These are phyloP conservation scores for Gloeophyllum trabeum DNA, from an alignment of 768 basidiomycete genomes.

Conservation along the genomic window DNA sequence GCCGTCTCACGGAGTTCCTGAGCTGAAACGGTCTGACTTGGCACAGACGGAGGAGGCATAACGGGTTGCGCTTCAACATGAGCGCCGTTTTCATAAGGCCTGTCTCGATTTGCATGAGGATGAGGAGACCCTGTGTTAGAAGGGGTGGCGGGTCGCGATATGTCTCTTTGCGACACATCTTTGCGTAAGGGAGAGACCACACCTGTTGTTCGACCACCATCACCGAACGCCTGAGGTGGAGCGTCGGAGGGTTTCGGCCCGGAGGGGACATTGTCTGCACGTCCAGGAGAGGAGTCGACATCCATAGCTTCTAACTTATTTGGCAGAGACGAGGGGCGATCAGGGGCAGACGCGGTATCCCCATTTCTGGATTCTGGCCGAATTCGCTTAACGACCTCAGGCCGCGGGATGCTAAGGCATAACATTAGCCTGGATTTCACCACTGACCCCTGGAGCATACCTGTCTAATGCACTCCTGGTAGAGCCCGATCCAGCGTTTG, in stretches of 20 bases:
- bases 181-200: slow-evolving; percentile 3
- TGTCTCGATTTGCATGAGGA: too few relatives aligned
- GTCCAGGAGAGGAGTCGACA: too few relatives aligned
- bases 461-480: slow-evolving; percentile 60
- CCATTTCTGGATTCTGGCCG: slow-evolving; percentile 22
- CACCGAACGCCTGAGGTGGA: not conserved
- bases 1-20: slow-evolving; percentile 77
- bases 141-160: slow-evolving; percentile 12
- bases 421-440: slow-evolving; percentile 5
- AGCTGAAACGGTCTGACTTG: slow-evolving; percentile 69
- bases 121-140: slow-evolving; percentile 4
- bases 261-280: too few relatives aligned
- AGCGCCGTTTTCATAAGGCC: too few relatives aligned
- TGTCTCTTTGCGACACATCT: slow-evolving; percentile 5
- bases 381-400: slow-evolving; percentile 67
- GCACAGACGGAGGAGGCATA: slow-evolving; percentile 72
- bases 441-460: slow-evolving; percentile 22
- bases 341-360: slow-evolving; percentile 22
- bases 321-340: slow-evolving; percentile 14
- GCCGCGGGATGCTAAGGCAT: slow-evolving; percentile 52
- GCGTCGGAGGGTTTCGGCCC: not conserved
- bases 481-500: slow-evolving; percentile 16
- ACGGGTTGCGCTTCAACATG: too few relatives aligned
- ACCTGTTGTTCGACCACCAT: too few relatives aligned
- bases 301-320: slow-evolving; percentile 24